Conservation (phyloP, 768 basidiomycete genomes). For the Termitomyces sp. region DNA sequence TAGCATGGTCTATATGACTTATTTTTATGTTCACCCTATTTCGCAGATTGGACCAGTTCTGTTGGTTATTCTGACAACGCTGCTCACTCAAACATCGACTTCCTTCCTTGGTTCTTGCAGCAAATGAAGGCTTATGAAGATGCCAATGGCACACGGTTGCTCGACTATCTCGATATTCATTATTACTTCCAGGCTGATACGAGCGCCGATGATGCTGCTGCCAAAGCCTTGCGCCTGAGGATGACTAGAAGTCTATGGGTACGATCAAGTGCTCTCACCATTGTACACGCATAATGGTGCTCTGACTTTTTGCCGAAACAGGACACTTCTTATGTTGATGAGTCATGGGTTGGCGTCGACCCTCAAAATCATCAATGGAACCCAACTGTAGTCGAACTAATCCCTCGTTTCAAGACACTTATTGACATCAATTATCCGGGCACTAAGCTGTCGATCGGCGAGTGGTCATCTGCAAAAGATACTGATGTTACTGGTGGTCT, state of each 20-base stretch:
- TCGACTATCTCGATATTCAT: constrained; percentile 56
- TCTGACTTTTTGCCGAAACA: constrained; percentile 10
- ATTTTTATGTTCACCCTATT: neutral
- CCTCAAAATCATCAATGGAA: constrained; percentile 47
- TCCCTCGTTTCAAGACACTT: constrained; percentile 48
- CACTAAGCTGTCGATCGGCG: constrained; percentile 50
- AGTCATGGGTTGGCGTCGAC: constrained; percentile 45
- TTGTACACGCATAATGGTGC: no score
- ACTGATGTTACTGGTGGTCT: constrained; percentile 52
- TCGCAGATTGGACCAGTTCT: constrained; percentile 47
- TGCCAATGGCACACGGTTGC: constrained; percentile 33
- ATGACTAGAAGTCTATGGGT: constrained; percentile 52
- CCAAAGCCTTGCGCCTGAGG: constrained; percentile 46
- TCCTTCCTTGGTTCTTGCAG: constrained; percentile 52
- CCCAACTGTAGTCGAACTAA: constrained; percentile 36
- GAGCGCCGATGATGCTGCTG: constrained; percentile 47
- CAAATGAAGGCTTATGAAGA: constrained; percentile 40
- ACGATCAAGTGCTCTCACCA: constrained; percentile 6
- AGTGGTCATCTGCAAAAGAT: constrained; percentile 47
- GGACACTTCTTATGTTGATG: constrained; percentile 49
- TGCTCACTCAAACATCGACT: constrained; percentile 50
- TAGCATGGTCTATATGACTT: neutral
- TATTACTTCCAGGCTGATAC: constrained; percentile 53
- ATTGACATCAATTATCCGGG: constrained; percentile 50
- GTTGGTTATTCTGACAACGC: constrained; percentile 46